Evolutionary conservation across 768 basidiomycete species (phyloP), one percentile per base, ranked within the genome.

Genomic region (Mycena leptocephala): DNA sequence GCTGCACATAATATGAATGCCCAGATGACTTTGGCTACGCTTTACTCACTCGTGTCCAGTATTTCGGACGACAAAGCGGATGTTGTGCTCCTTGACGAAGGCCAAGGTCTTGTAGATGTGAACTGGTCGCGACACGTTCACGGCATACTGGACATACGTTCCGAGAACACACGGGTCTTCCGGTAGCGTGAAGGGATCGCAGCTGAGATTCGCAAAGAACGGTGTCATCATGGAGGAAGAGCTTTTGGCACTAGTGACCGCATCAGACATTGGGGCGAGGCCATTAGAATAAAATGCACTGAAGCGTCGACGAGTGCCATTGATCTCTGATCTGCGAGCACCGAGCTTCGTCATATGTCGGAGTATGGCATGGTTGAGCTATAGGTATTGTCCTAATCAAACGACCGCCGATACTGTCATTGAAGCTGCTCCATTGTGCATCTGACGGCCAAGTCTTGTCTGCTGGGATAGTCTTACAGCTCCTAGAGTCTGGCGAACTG

Each of bases 141-240:
- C 72, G 5, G 79, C 63, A 72, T 79, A 81, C 53, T 79, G 70
- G 16, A 78, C 77, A 43, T 81, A 79, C 9, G 77, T 70, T 5
- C 80, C 80, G 30, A 72, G 65, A 11, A 70, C 35, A 56, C 80
- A 81, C 1, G 53, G 76, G 8, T 39, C 56, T 0, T 76, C 56
- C 26, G 73, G 70, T 1, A 37, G 14, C 1, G 75, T 76, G 46
- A 81, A 81, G 2, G 79, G 80, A 62, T 81, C 79, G 58, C 80
- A 81, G 41, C 79, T 81, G 61, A 77, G 70, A 41, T 81, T 81
- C 5, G 74, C 39, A 39, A 78, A 79, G 26, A 78, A 59, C 1
- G 80, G 74, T 14, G 74, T 72, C 75, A 79, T 79, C n/a, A 79
- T 78, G 3, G 80, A 81, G 20, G 80, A 78, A 0, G 80, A 74